Evolutionary conservation across 176 grass and related monocot genomes (phyloP).

Genomic region (Bromus sterilis): DNA sequence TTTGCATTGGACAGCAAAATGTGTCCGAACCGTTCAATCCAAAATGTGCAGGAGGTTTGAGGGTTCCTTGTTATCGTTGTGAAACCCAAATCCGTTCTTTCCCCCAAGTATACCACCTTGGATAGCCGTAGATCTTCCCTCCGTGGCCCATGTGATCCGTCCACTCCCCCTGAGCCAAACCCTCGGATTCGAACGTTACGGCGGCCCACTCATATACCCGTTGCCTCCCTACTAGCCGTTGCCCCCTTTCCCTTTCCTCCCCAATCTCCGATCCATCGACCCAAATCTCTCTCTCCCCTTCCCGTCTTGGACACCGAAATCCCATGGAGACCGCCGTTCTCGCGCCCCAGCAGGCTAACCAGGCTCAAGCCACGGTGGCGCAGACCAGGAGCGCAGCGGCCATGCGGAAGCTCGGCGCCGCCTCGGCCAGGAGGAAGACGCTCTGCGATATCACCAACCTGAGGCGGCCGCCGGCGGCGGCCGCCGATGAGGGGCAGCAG

Average conservation of each 20-base stretch:
- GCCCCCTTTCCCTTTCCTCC: neutral
- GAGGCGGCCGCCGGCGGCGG: neutral
- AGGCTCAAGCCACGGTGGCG: neutral
- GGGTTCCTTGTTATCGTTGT: too few relatives aligned
- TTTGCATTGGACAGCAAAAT: too few relatives aligned
- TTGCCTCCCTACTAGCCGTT: constrained; percentile 34
- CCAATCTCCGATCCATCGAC: neutral
- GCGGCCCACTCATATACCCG: neutral
- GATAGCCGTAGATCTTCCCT: neutral
- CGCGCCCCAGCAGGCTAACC: constrained; percentile 15
- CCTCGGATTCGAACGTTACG: constrained; percentile 21
- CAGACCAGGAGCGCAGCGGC: neutral
- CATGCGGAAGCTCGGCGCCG: neutral
- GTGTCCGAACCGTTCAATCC: too few relatives aligned
- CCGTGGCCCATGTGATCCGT: neutral
- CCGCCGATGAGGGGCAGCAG: neutral
- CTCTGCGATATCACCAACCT: constrained; percentile 59
- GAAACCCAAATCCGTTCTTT: neutral
- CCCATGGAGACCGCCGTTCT: constrained; percentile 21
- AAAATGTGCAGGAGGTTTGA: too few relatives aligned
- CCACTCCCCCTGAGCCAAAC: neutral
- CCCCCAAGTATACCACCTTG: neutral
- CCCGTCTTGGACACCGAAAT: neutral
- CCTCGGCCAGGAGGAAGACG: constrained; percentile 34
- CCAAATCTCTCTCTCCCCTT: neutral